Base-by-base conservation (phyloP, 2,329 filamentous ascomycete genomes). In the Aspergillus calidoustus region DNA sequence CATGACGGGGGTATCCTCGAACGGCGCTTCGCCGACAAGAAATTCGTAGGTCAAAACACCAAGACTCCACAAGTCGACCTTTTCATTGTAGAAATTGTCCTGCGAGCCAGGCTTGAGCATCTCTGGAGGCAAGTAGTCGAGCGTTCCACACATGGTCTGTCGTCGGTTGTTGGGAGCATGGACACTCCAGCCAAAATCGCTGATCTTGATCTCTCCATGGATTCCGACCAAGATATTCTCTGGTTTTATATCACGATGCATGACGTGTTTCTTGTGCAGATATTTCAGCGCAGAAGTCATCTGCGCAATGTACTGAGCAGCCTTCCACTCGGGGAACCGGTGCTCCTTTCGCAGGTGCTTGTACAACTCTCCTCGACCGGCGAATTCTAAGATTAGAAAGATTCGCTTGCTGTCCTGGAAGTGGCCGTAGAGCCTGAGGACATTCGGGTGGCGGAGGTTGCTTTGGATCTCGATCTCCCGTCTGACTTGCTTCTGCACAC, bases 171-270 rank as follows among this genome's bases (percentile, higher is more conserved):
- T 97, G 30, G 95, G 95, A 5, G 95, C 95, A 78, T 99, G 95
- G 4, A 98, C 95, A 75, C 91, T 96, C 95, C 95, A 99, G 54
- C 95, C 94, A 73, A 98, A 99, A 78, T 99, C 95, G 4, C 92
- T 96, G 73, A 99, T 93, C 80, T 99, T 99, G 81, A 99, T 93
- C 82, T 99, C 95, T 68, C 93, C 95, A 74, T 98, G 94, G 63
- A 98, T 93, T 15, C 94, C 94, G 31, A 98, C 90, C 23, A 98
- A 85, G 66, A 98, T 98, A 73, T 98, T 98, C 80, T 98, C 93
- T 2, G 93, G 93, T 82, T 98, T 98, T 81, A 98, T 98, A 72
- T 98, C 93, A 62, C 93, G 87, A 79, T 98, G 94, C 81, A 98
- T 98, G 69, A 98, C 91, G 77, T 97, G 93, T 82, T 98, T 98